phyloP scores from a whole-genome alignment of 2,329 filamentous ascomycete species.

The Aureobasidium leucospermi region DNA sequence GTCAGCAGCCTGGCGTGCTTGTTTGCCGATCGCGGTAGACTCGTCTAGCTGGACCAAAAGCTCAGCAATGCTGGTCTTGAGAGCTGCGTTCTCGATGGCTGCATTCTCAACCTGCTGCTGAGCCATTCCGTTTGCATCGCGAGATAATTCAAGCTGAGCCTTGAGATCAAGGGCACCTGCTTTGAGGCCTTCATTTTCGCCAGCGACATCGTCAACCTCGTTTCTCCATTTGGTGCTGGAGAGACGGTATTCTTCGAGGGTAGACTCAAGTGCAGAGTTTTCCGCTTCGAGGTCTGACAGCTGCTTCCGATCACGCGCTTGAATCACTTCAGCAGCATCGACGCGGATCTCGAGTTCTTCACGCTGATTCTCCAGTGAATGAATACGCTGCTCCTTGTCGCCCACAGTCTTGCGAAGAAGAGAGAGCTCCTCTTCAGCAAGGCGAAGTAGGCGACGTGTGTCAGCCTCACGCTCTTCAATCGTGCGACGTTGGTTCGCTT shows the following conservation, averaged over 20 bases:
- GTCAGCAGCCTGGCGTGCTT: constrained; percentile 7
- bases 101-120: not conserved
- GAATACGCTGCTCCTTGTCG: constrained; percentile 37
- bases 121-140: not conserved
- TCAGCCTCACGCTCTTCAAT: constrained; percentile 39
- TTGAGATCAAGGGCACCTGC: constrained; percentile 29
- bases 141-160: not conserved
- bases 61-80: not conserved
- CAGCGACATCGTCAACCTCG: constrained; percentile 49
- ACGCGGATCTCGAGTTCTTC: constrained; percentile 33
- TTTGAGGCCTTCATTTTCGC: constrained; percentile 65
- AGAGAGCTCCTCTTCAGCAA: constrained; percentile 43
- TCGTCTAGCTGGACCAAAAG: constrained; percentile 1
- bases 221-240: constrained; percentile 53
- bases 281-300: constrained; percentile 44
- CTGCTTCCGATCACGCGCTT: constrained; percentile 20
- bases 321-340: constrained; percentile 27
- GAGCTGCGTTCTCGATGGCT: not conserved
- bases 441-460: constrained; percentile 36
- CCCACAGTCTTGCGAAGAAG: constrained; percentile 35
- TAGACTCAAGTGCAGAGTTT: constrained; percentile 54
- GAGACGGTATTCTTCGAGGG: constrained; percentile 56
- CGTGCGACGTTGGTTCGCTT: constrained; percentile 35
- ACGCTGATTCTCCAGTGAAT: constrained; percentile 36
- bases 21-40: constrained; percentile 1